phyloP scores from a whole-genome alignment of 1,284 basidiomycete genomes.

The Microbotryum violaceum region DNA sequence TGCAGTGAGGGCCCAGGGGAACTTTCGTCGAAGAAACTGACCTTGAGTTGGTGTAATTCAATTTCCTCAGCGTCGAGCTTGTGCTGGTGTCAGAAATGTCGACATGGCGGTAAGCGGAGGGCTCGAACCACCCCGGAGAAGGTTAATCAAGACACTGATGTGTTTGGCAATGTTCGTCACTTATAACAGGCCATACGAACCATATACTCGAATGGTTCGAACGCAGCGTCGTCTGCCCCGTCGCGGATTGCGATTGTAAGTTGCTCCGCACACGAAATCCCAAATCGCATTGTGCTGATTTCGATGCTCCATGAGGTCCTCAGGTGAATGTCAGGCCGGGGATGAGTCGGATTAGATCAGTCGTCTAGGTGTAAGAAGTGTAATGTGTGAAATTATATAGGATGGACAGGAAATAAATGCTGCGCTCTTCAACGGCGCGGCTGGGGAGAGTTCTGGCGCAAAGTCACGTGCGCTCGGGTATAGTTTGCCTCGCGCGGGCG shows the following conservation, averaged over 20 bases:
- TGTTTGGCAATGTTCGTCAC: not conserved
- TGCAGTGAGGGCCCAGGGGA: not conserved
- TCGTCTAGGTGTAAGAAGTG: too few relatives aligned
- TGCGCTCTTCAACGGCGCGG: too few relatives aligned
- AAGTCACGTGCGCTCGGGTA: too few relatives aligned
- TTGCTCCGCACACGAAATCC: not conserved
- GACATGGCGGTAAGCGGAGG: constrained; percentile 27
- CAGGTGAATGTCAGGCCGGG: too few relatives aligned
- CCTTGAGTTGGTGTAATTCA: not conserved
- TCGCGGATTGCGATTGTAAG: constrained; percentile 26
- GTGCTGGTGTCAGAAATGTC: constrained; percentile 26
- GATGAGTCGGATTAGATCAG: too few relatives aligned
- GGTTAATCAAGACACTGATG: not conserved
- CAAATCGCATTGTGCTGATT: too few relatives aligned
- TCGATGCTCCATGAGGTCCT: too few relatives aligned
- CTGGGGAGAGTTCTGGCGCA: too few relatives aligned
- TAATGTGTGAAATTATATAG: too few relatives aligned
- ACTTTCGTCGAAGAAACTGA: not conserved
- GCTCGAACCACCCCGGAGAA: too few relatives aligned
- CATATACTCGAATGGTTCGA: constrained; percentile 36
- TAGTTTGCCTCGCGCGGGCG: too few relatives aligned
- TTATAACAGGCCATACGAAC: constrained; percentile 23
- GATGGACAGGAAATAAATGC: too few relatives aligned
- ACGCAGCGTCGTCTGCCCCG: constrained; percentile 21
- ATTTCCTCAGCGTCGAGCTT: constrained; percentile 14